These are phyloP conservation scores for Boehmeria nivea DNA, from an alignment of 306 rosid genomes.

Conservation along the genomic window DNA sequence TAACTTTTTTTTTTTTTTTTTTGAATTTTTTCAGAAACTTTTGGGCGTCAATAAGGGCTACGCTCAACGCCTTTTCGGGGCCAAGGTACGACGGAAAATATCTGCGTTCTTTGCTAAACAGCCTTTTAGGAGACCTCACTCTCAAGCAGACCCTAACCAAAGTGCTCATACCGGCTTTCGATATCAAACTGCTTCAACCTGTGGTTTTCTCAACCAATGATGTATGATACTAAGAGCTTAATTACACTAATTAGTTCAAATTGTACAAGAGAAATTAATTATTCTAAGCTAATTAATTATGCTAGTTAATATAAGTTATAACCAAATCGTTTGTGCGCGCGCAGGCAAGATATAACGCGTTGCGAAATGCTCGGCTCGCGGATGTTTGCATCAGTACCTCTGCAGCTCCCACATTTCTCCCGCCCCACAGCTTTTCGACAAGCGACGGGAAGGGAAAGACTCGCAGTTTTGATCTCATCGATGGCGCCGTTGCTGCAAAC, in stretches of 20 bases:
- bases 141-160: conserved; percentile 30
- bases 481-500: conserved; percentile 44
- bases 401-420: conserved; percentile 44
- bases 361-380: conserved; percentile 28
- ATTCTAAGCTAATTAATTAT: too few species aligned
- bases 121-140: conserved; percentile 31
- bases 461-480: conserved; percentile 29
- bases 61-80: conserved; percentile 12
- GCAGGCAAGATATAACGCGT: conserved; percentile 25
- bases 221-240: conserved; percentile 11
- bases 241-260: too few species aligned
- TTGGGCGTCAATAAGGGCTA: too few species aligned
- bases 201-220: conserved; percentile 36
- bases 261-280: too few species aligned
- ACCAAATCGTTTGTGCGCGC: too few species aligned
- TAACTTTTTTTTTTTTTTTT: too few species aligned
- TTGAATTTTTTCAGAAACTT: too few species aligned
- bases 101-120: conserved; percentile 17
- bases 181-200: conserved; percentile 43
- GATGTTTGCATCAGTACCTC: conserved; percentile 41
- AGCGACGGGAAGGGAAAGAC: conserved; percentile 19
- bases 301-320: too few species aligned
- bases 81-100: conserved; percentile 43
- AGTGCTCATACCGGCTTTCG: conserved; percentile 37
- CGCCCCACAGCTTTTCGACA: conserved; percentile 30